Conservation (phyloP, 768 basidiomycete genomes). For the Russula emetica region DNA sequence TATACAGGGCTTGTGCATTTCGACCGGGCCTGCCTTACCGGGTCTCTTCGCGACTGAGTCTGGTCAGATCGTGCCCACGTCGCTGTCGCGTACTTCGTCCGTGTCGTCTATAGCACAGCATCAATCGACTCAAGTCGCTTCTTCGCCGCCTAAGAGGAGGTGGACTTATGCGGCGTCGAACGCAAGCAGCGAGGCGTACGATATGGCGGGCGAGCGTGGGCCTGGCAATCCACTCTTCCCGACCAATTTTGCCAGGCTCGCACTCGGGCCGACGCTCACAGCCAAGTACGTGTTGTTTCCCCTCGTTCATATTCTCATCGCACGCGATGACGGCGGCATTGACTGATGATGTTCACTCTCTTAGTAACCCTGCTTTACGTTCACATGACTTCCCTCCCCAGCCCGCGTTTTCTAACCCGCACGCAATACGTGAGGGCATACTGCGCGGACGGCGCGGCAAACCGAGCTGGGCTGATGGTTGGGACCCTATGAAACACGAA, state of each 20-base stretch:
- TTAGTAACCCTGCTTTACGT: slow-evolving; percentile 32
- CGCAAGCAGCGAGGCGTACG: slow-evolving; percentile 36
- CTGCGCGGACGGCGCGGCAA: slow-evolving; percentile 29
- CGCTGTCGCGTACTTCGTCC: slow-evolving; percentile 30
- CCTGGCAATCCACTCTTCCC: slow-evolving; percentile 81
- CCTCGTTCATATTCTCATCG: neutral
- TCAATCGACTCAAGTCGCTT: neutral
- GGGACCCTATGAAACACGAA: slow-evolving; percentile 41
- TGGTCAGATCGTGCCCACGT: slow-evolving; percentile 2
- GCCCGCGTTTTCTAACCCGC: slow-evolving; percentile 31
- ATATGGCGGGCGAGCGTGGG: slow-evolving; percentile 55
- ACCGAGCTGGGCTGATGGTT: slow-evolving; percentile 40
- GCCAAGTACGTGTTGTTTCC: slow-evolving; percentile 41
- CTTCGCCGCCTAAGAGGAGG: slow-evolving; percentile 9
- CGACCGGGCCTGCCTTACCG: slow-evolving; percentile 40
- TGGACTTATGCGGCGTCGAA: slow-evolving; percentile 25
- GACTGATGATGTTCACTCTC: neutral
- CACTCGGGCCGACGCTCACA: slow-evolving; percentile 58
- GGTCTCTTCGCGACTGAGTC: slow-evolving; percentile 23
- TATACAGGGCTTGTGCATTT: slow-evolving; percentile 57
- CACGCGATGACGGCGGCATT: neutral
- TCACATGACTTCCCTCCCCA: slow-evolving; percentile 32
- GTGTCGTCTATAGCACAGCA: slow-evolving; percentile 26
- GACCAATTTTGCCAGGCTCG: slow-evolving; percentile 68
- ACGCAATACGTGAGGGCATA: slow-evolving; percentile 28